Evolutionary conservation across 2,329 filamentous ascomycete genomes (phyloP), one percentile per base, ranked within the genome.

Genomic region (Diaporthe vaccinii): DNA sequence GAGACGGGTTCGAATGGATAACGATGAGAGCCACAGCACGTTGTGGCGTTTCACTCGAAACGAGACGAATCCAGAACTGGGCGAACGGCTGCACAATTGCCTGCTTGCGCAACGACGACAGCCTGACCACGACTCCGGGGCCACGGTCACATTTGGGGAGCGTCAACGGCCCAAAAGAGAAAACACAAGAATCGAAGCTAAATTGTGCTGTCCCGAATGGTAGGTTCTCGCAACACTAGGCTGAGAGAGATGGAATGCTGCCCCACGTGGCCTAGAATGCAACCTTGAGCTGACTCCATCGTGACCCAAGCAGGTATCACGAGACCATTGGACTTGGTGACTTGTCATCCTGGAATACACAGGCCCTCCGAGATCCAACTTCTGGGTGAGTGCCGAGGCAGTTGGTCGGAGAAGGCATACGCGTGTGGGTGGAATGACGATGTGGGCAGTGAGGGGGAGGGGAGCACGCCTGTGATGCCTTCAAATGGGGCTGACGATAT

Each of bases 1-100:
- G 31, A 5, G 20, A 36, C 14, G 28, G 12, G 10, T 49, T 53
- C 22, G n/a, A 68, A 39, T 12, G 46, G 15, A 39, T 12, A 25
- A 9, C 6, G 31, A 12, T 10, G 22, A 53, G n/a, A 53, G 31
- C 4, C 15, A 17, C 49, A 39, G 17, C 22, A 39, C 10, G 34
- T 25, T 34, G 22, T 41, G 46, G n/a, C 34, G 46, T 55, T 53
- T 53, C 65, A 68, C 65, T 68, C 31, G 65, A 68, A 68, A 68
- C 46, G 10, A 20, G 46, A 53, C n/a, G 34, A 41, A 8, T 53
- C 7, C 12, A 39, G 34, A n/a, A 25, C 10, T 49, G 41, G 28
- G 41, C 41, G 61, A 65, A 28, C 25, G 25, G 28, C 25, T 31
- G 61, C 25, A 44, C 41, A n/a, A 14, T 6, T 25, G 2, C 8